Conservation (phyloP, 805 yeast species). For the Spathaspora arborariae region DNA sequence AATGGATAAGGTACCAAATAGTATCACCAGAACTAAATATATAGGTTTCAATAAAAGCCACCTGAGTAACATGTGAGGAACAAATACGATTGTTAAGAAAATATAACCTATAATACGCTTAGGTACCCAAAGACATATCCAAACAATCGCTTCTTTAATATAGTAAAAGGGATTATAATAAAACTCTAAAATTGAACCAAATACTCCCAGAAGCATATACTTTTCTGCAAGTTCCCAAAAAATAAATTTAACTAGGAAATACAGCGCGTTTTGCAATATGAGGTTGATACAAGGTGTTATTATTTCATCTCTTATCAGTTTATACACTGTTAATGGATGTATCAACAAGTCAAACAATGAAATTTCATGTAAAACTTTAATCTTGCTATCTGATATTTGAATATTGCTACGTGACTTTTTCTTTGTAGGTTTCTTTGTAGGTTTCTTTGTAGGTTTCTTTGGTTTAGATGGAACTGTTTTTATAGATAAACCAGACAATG, state of each 20-base stretch:
- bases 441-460: not conserved
- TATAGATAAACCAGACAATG: conserved; percentile 1
- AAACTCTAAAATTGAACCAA: conserved; percentile 1
- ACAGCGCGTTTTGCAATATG: conserved; percentile 1
- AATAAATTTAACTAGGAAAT: conserved; percentile 1
- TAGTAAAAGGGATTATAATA: conserved; percentile 11
- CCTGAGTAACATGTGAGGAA: conserved; percentile 19
- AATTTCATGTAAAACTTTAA: not conserved
- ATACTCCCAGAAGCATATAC: conserved; percentile 7
- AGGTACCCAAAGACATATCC: conserved; percentile 15
- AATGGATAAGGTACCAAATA: not conserved
- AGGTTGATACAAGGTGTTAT: not conserved
- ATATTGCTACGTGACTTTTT: too few species aligned
- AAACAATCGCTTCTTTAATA: conserved; percentile 5
- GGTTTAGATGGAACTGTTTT: not conserved
- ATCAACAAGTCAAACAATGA: conserved; percentile 4
- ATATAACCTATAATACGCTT: conserved; percentile 11
- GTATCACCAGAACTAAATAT: not conserved
- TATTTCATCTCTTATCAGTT: not conserved
- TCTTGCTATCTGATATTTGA: not conserved
- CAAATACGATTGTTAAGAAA: conserved; percentile 14
- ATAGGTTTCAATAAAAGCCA: conserved; percentile 15
- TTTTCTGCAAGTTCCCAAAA: conserved; percentile 14
- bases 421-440: too few species aligned
- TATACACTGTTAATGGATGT: conserved; percentile 2